Conservation (phyloP, 495 filamentous ascomycete species). For the Aspergillus bertholletiae region DNA sequence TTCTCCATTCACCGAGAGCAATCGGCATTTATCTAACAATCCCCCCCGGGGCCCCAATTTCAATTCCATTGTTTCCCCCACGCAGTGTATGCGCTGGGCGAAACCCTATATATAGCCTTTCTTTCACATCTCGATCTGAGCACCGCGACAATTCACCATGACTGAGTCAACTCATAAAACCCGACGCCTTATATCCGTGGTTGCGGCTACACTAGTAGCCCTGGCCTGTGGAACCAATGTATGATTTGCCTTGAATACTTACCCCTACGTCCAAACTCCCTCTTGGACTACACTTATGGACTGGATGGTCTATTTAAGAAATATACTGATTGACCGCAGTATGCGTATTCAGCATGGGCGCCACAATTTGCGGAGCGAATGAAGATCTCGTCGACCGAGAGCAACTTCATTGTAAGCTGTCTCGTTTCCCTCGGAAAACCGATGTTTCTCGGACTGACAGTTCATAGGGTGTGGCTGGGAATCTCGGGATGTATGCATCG, state of each 20-base stretch:
- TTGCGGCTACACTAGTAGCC: conserved; percentile 82
- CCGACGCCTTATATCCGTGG: conserved; percentile 65
- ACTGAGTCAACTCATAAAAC: conserved; percentile 24
- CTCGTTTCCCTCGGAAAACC: conserved; percentile 3
- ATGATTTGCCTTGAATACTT: no score
- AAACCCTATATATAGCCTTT: not conserved
- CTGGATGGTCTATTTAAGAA: not conserved
- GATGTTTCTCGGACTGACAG: conserved; percentile 12
- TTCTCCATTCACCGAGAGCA: conserved; percentile 1
- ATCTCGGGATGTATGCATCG: conserved; percentile 90
- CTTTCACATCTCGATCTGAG: not conserved
- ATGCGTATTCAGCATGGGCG: conserved; percentile 98
- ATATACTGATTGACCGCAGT: conserved; percentile 48
- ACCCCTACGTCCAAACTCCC: not conserved
- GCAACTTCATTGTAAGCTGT: conserved; percentile 74
- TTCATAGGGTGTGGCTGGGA: conserved; percentile 74
- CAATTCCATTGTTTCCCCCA: not conserved
- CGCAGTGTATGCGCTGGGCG: not conserved
- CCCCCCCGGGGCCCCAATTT: not conserved
- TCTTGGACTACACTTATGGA: not conserved
- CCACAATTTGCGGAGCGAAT: conserved; percentile 87
- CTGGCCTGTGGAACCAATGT: conserved; percentile 94
- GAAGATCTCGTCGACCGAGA: conserved; percentile 82
- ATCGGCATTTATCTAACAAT: not conserved
- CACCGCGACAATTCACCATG: conserved; percentile 21